Conservation (phyloP, 2,329 filamentous ascomycete genomes). For the Chrysoporthe cubensis region DNA sequence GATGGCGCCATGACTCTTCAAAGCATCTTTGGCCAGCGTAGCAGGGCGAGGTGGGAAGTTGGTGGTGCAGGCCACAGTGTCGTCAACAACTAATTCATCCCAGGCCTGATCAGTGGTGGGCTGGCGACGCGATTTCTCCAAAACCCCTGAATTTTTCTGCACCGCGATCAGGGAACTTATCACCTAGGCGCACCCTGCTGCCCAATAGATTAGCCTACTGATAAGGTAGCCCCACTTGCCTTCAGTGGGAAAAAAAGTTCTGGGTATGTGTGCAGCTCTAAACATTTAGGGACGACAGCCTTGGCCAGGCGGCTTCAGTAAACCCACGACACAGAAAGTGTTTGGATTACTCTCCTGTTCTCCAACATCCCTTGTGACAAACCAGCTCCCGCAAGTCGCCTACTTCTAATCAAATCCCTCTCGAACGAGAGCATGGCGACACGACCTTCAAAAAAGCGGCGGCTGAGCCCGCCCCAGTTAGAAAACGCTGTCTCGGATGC, state of each 20-base stretch:
- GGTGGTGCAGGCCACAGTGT: not conserved
- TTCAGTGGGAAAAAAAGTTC: conserved; percentile 22
- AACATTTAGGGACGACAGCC: not conserved
- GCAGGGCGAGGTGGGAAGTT: conserved; percentile 6
- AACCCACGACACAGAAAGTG: not conserved
- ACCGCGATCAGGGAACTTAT: not conserved
- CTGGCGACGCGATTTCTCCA: conserved; percentile 10
- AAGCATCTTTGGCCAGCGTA: conserved; percentile 17
- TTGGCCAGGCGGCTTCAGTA: not conserved
- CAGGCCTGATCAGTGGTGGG: not conserved
- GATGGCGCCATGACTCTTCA: conserved; percentile 39
- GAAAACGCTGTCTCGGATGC: conserved; percentile 44
- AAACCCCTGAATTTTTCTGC: conserved; percentile 23
- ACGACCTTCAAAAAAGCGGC: conserved; percentile 60
- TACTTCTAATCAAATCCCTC: not conserved
- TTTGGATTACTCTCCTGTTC: not conserved
- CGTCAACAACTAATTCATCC: conserved; percentile 3
- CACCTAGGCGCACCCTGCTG: not conserved
- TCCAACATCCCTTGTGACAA: not conserved
- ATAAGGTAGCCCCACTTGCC: conserved; percentile 13
- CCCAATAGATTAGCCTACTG: conserved; percentile 13
- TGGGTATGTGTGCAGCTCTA: conserved; percentile 8
- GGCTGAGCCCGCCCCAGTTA: conserved; percentile 56
- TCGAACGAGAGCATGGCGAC: conserved; percentile 46
- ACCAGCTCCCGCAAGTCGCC: not conserved